A percentile compares a stretch with the other conserved stretches of the same genome.
These are phyloP conservation scores for Whalleya microplaca DNA, from an alignment of 2,329 filamentous ascomycete species.

Conservation along the genomic window DNA sequence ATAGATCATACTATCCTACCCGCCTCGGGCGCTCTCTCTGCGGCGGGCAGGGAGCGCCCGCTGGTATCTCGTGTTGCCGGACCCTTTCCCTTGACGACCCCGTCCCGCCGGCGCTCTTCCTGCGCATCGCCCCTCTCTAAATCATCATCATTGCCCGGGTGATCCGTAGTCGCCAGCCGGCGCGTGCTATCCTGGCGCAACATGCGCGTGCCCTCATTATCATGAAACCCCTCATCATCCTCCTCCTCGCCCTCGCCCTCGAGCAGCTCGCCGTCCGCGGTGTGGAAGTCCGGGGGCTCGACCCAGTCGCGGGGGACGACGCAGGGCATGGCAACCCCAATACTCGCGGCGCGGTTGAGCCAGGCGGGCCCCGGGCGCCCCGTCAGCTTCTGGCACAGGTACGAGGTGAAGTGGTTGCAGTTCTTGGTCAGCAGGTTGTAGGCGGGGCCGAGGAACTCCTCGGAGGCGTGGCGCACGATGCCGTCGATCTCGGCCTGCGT, in stretches of 20 bases:
- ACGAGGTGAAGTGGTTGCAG: slow-evolving; percentile 86
- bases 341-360: slow-evolving; percentile 83
- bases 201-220: slow-evolving; percentile 62
- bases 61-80: slow-evolving; percentile 51
- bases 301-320: slow-evolving; percentile 84
- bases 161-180: slow-evolving; percentile 30
- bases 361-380: slow-evolving; percentile 71
- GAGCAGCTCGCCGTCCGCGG: slow-evolving; percentile 70
- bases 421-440: slow-evolving; percentile 85
- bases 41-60: slow-evolving; percentile 54
- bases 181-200: slow-evolving; percentile 44
- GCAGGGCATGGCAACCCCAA: slow-evolving; percentile 80
- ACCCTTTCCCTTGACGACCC: slow-evolving; percentile 47
- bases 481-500: slow-evolving; percentile 70
- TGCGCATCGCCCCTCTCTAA: slow-evolving; percentile 6
- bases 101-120: slow-evolving; percentile 30
- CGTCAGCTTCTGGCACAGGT: slow-evolving; percentile 75
- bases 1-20: slow-evolving; percentile 37
- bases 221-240: slow-evolving; percentile 42
- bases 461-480: slow-evolving; percentile 69
- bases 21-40: slow-evolving; percentile 53
- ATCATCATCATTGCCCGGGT: slow-evolving; percentile 20
- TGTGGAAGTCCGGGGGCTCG: slow-evolving; percentile 75
- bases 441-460: slow-evolving; percentile 72
- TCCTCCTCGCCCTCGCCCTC: slow-evolving; percentile 51